Base-by-base conservation (phyloP, 768 basidiomycete genomes). In the Podaxis sp. region DNA sequence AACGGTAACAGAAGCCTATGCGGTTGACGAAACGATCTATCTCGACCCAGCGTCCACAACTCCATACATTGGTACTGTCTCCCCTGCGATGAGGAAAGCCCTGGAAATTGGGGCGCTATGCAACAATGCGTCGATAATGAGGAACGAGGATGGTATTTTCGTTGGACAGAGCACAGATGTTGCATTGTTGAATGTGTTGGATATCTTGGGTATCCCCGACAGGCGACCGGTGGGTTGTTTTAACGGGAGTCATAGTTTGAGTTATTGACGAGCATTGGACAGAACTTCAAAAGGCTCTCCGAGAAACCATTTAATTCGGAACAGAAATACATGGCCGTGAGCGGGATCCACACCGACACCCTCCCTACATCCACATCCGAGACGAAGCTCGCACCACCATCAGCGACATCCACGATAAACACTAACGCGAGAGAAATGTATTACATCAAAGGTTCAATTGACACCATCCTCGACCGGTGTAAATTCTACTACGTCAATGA, bases 261-360 rank as follows among this genome's bases (percentile, higher is more conserved):
- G 17, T 1, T 26, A 12, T 19, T 33, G 46, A 60, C n/a, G 64
- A 44, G 60, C 8, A n/a, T 55, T 57, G n/a, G 59, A 36, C 64
- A 92, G 91, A 73, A 80, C 0, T 93, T 93, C 71, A 84, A 81
- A 56, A 86, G 91, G 26, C 73, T 82, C n/a, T 84, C 83, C 9
- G 96, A 99, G 71, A 84, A 87, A 52, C 87, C 96, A 0, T 99
- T 99, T 84, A 93, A 84, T 73, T 98, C 96, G 17, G 96, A 99
- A 65, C 84, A 87, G 63, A 98, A 98, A 74, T 94, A 83, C 73
- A 97, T 98, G 93, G 91, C 91, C 13, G 87, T 98, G 64, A 89
- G 87, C 56, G 96, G 96, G 11, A 73, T 84, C 9, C 86, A 93
- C 69, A 75, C 73, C 39, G 78, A 82, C 24, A 63, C 74, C 7